These are phyloP conservation scores for Polymyxa betae DNA, from an alignment of 208 protist species.

Conservation along the genomic window DNA sequence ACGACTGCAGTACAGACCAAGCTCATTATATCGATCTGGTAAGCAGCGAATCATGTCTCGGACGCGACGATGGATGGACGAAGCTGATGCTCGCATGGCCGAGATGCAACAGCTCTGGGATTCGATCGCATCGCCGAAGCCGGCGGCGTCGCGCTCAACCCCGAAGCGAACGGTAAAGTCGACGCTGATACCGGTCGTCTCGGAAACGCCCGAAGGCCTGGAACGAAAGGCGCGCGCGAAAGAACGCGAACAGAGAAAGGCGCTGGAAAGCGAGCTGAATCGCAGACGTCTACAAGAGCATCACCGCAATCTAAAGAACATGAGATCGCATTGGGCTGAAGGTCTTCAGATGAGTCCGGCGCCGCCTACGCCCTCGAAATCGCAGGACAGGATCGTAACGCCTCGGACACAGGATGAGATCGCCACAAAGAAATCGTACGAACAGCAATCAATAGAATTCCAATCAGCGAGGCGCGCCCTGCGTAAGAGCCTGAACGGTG, in stretches of 20 bases:
- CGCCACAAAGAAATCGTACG: background rate
- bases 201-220: background rate
- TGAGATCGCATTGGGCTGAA: background rate
- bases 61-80: background rate
- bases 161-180: background rate
- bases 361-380: background rate
- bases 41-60: too few relatives aligned
- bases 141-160: background rate
- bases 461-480: background rate
- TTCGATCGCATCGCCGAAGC: background rate
- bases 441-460: background rate
- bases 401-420: background rate
- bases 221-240: background rate
- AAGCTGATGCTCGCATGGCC: background rate
- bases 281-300: background rate
- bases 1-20: too few relatives aligned
- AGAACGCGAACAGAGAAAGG: background rate
- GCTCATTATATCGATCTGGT: too few relatives aligned
- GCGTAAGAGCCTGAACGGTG: background rate
- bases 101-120: background rate
- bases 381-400: background rate
- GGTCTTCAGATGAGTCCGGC: background rate
- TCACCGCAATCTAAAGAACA: slow-evolving; percentile 17
- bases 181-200: background rate
- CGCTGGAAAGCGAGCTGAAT: background rate